Base-by-base conservation (phyloP, 441 rosid genomes). In the Mallotus repandus region DNA sequence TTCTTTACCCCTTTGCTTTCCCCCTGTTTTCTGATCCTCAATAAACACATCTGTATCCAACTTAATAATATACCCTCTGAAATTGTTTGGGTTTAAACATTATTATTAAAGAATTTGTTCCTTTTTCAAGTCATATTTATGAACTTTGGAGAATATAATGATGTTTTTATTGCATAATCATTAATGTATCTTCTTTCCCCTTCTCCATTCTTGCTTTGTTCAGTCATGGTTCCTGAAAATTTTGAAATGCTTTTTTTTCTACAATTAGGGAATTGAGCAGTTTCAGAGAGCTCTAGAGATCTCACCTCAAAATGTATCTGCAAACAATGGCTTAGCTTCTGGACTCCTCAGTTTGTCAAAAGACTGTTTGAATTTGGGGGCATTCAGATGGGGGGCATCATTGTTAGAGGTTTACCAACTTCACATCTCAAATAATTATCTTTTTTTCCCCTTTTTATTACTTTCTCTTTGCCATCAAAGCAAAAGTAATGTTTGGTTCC, bases 331-430 rank as follows among this genome's bases (percentile, higher is more conserved):
- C 71, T 86, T 91, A 77, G 95, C 96, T 66, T 86, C 96, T 81
- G 97, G 93, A 68, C 83, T 90, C 77, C 88, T 91, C 80, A 87
- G 94, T 75, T 87, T 88, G 89, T 86, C 97, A 75, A 93, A 91
- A 76, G 94, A 93, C 83, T 88, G 94, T 66, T 84, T 89, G 72
- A 85, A 85, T 84, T 78, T 86, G 79, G 99, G 99, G 58, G 96
- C 97, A 65, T 90, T 89, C 78, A 79, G 77, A 75, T 91, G 98
- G 99, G 97, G 88, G 71, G 89, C 97, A 74, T 91, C 97, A 56
- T 83, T 96, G 58, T 79, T 96, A 67, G 89, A 93, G 94, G 99
- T 96, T 80, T 70, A 74, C 75, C 21, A 59, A 68, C 68, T 59
- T 22, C 73, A 60, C 70, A 53, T 70, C 81, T 65, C 41, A 66